phyloP scores from a whole-genome alignment of 106 monocot species.

The Platanthera guangdongensis region DNA sequence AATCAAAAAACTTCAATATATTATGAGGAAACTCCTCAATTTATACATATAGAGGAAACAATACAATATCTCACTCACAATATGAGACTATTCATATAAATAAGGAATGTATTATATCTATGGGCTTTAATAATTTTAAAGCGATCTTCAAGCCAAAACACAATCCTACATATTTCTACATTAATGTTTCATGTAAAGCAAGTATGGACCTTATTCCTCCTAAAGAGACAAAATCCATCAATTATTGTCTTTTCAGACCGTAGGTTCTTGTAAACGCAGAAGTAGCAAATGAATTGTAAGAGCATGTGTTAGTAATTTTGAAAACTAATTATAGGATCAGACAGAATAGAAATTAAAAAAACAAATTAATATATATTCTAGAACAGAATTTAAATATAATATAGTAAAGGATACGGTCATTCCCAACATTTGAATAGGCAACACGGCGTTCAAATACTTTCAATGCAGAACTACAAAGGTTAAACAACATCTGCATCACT shows the following conservation, averaged over 20 bases:
- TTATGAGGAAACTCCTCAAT: no score
- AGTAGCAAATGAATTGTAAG: not conserved
- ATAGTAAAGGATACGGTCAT: constrained; percentile 81
- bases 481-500: not conserved
- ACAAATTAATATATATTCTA: not conserved
- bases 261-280: not conserved
- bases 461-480: constrained; percentile 64
- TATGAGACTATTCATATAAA: no score
- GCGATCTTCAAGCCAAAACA: no score
- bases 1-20: no score
- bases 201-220: no score
- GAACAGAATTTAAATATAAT: not conserved
- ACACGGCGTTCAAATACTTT: constrained; percentile 70
- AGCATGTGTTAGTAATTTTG: not conserved
- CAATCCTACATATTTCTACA: no score
- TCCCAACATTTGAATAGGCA: constrained; percentile 73
- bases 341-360: not conserved
- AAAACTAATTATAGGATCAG: not conserved
- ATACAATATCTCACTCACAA: no score
- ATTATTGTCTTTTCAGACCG: not conserved
- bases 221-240: not conserved
- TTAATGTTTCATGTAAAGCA: no score
- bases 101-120: no score
- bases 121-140: no score
- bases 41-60: no score